A percentile compares a stretch with the other conserved stretches of the same genome.
phyloP scores from a whole-genome alignment of 2,329 filamentous ascomycete species.

The Pyrenophora tritici-repentis region DNA sequence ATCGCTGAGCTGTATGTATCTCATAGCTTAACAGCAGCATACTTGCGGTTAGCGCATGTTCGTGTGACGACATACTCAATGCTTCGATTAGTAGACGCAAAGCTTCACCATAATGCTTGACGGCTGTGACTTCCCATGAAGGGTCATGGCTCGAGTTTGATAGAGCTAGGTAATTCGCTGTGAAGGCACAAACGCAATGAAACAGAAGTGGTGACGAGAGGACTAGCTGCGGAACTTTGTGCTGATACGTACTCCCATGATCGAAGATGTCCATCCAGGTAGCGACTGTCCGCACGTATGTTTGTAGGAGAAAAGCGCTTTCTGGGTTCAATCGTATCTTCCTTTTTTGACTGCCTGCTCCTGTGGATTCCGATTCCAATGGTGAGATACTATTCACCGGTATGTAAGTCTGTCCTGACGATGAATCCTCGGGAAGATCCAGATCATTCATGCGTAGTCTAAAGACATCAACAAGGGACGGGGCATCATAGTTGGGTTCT shows the following conservation, averaged over 20 bases:
- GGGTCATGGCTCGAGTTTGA: constrained; percentile 28
- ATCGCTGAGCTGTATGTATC: constrained; percentile 32
- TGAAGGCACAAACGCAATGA: constrained; percentile 43
- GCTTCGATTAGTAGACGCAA: constrained; percentile 37
- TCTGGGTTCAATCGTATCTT: constrained; percentile 32
- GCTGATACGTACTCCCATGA: constrained; percentile 37
- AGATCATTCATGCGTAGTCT: constrained; percentile 30
- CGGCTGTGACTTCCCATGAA: constrained; percentile 38
- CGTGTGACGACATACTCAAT: constrained; percentile 31
- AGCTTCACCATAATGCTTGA: constrained; percentile 38
- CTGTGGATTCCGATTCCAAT: constrained; percentile 10
- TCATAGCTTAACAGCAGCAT: constrained; percentile 45
- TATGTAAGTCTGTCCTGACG: constrained; percentile 15
- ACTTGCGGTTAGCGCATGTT: constrained; percentile 40
- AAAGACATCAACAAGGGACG: constrained; percentile 29
- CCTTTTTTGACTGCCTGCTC: constrained; percentile 3
- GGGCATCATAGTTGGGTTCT: constrained; percentile 5
- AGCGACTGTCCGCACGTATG: constrained; percentile 40
- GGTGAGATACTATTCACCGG: constrained; percentile 18
- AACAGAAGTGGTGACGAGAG: constrained; percentile 40
- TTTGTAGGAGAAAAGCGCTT: constrained; percentile 39
- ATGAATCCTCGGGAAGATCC: constrained; percentile 20
- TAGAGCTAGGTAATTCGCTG: constrained; percentile 42
- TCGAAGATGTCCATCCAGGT: constrained; percentile 46
- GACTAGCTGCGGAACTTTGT: constrained; percentile 33